Percentiles rank a stretch among this genome's conserved stretches.
phyloP scores from a whole-genome alignment of 768 basidiomycete species.

The Termitomyces sp. region DNA sequence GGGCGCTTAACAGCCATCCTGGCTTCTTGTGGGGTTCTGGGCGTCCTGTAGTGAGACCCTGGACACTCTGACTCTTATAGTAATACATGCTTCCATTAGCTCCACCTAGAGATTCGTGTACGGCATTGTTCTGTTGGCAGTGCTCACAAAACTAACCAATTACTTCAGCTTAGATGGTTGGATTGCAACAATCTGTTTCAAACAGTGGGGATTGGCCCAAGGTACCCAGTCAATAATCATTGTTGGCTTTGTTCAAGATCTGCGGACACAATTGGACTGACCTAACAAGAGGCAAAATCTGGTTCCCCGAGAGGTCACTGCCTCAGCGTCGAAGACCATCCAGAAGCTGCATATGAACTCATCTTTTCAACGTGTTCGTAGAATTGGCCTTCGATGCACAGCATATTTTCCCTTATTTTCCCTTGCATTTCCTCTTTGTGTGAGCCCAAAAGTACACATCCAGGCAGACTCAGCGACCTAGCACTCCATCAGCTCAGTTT shows the following conservation, averaged over 20 bases:
- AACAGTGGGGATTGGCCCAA: background rate
- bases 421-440: background rate
- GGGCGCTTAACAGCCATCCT: constrained; percentile 11
- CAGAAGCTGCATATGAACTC: background rate
- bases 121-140: constrained; percentile 12
- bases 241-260: background rate
- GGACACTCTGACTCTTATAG: constrained; percentile 3
- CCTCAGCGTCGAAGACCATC: background rate
- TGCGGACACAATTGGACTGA: background rate
- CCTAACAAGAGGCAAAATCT: background rate
- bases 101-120: constrained; percentile 6
- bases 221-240: background rate
- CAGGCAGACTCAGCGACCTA: constrained; percentile 3
- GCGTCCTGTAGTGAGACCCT: constrained; percentile 11
- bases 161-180: constrained; percentile 2
- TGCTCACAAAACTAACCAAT: constrained; percentile 4
- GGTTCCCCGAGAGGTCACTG: too few species aligned
- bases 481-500: background rate
- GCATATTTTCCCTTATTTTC: background rate
- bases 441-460: background rate
- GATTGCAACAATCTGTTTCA: constrained; percentile 13
- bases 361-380: background rate
- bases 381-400: background rate
- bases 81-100: background rate
- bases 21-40: background rate